Evolutionary conservation across 108 stramenopile species (phyloP), one percentile per base, ranked within the genome.

Genomic region (Nannochloropsis gaditana): DNA sequence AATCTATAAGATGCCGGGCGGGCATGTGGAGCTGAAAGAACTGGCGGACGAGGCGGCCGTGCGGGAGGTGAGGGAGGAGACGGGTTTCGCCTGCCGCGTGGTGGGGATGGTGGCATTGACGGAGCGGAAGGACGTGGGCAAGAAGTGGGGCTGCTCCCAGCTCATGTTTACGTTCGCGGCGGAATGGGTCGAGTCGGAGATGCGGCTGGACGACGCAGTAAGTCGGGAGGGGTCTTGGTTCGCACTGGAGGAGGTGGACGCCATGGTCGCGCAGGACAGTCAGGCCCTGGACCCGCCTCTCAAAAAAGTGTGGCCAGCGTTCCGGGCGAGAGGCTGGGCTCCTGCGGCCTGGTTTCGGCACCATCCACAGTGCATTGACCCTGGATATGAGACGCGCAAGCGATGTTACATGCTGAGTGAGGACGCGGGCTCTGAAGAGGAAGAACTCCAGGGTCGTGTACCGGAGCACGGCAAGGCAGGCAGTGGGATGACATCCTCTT

Each of bases 21-120:
- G 59, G 59, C 59, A 73, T 6, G 59, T 73, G 59, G 59, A 73
- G n/a, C 0, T 73, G n/a, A 73, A 73, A n/a, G 59, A 73, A 8
- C 59, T 73, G 59, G 59, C 59, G 4, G 59, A 73, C 19, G 59
- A 73, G n/a, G 59, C 59, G 59, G 59, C 59, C 19, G 59, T 73
- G 59, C 15, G 59, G n/a, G 59, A 73, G 59, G 59, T 73, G 5
- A n/a, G 59, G 59, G 59, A 73, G 8, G 59, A 73, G 59, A 73
- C 59, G n/a, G 59, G 59, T 1, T 73, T n/a, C n/a, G 59, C 59
- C 3, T 73, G 59, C 6, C 15, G 59, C 19, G 59, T 73, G 59
- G 59, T 73, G 59, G 59, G 59, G 59, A 73, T 73, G 59, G 59
- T 73, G 59, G 59, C 59, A 73, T 73, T 73, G 59, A 73, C 59